Base-by-base conservation (phyloP, 1,284 basidiomycete species). In the Sphaerobolus stellatus region DNA sequence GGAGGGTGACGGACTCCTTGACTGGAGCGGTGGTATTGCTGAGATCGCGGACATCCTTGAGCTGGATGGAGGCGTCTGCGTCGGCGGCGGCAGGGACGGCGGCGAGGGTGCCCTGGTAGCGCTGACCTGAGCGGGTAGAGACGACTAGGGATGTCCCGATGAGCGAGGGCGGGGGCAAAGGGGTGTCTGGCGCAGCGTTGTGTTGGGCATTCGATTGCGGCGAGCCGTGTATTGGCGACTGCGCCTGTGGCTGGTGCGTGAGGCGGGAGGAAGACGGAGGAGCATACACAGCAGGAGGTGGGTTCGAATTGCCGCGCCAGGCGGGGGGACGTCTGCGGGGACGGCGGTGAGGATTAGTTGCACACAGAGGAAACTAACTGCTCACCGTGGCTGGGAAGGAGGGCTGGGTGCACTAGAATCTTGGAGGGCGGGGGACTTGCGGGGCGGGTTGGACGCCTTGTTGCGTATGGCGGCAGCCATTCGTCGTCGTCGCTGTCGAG, bases 81-180 rank as follows among this genome's bases (percentile, higher is more conserved):
- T 90, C 87, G 49, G 84, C 83, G 61, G 90, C 86, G 25, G 68
- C 71, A 54, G 66, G 71, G 20, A 88, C 86, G 16, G 83, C 83
- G 3, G 66, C 71, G 58, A 92, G 75, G 58, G 83, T 81, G 53
- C 88, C 89, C 65, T 89, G 85, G 65, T 82, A 85, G 59, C 84
- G 86, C 59, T 80, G 75, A 34, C 76, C 75, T 8, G 83, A 79
- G 76, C 88, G 89, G 48, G 86, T 86, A 16, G 72, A 69, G 52
- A 90, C 78, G 22, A 86, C 85, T 62, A 91, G 76, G 29, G 86
- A 88, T 13, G 84, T 86, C 34, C 88, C 88, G 86, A 89, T 63
- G 14, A 55, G 28, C 50, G 57, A 41, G 51, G 61, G 38, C 16
- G 56, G 50, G 6, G 36, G 45, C 8, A 58, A 34, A 20, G 40